Percentiles rank a stretch among this genome's conserved stretches.
Conservation (phyloP, 768 basidiomycete genomes). For the Kwoniella europaea region DNA sequence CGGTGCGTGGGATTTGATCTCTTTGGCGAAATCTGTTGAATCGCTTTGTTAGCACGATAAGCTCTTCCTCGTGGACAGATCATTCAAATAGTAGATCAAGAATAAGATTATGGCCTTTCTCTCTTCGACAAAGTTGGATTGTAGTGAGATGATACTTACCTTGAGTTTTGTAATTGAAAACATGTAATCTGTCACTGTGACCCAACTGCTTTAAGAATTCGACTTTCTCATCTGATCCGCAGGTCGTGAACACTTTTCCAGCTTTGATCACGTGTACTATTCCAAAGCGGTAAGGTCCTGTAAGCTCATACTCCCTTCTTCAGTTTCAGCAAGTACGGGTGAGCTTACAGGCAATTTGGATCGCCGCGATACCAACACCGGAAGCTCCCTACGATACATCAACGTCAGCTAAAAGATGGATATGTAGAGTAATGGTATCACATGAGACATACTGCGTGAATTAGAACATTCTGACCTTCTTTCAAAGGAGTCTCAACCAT, state of each 20-base stretch:
- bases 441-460: constrained; percentile 70
- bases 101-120: too few relatives aligned
- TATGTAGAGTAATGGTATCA: too few relatives aligned
- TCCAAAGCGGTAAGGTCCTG: neutral
- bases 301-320: neutral
- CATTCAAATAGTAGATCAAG: too few relatives aligned
- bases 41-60: constrained; percentile 30
- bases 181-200: constrained; percentile 60
- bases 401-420: neutral
- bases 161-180: constrained; percentile 78
- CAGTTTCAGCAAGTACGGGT: neutral
- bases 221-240: constrained; percentile 81
- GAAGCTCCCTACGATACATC: constrained; percentile 65
- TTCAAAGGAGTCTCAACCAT: constrained; percentile 73
- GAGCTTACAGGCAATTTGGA: constrained; percentile 73
- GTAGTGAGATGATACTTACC: constrained; percentile 26
- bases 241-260: constrained; percentile 75
- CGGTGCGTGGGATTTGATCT: constrained; percentile 68
- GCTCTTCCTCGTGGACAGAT: too few relatives aligned
- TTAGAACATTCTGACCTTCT: constrained; percentile 73
- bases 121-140: too few relatives aligned
- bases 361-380: constrained; percentile 85
- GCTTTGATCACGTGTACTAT: constrained; percentile 49
- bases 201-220: constrained; percentile 65
- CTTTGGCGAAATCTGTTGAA: constrained; percentile 70